These are phyloP conservation scores for Macrocybe sp. DNA, from an alignment of 1,284 basidiomycete genomes.

Conservation along the genomic window DNA sequence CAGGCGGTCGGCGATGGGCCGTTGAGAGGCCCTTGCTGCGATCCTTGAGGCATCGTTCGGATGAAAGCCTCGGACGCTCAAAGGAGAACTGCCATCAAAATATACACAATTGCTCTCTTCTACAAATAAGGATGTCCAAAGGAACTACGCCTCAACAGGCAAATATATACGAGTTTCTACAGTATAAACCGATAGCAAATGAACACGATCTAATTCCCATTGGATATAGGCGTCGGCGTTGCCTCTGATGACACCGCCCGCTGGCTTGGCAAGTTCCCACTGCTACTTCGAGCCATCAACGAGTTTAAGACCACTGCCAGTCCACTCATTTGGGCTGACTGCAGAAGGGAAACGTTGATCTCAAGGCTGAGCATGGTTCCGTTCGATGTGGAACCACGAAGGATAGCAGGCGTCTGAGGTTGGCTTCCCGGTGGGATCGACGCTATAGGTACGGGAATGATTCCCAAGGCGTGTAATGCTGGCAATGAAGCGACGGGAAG, in stretches of 20 bases:
- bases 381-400: slow-evolving; percentile 62
- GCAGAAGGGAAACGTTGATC: slow-evolving; percentile 67
- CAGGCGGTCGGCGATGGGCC: slow-evolving; percentile 38
- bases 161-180: too few relatives aligned
- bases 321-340: slow-evolving; percentile 68
- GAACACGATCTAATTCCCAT: too few relatives aligned
- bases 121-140: too few relatives aligned
- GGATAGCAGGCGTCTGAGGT: slow-evolving; percentile 61
- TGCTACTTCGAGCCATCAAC: slow-evolving; percentile 39
- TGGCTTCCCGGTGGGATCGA: slow-evolving; percentile 51
- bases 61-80: too few relatives aligned
- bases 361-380: slow-evolving; percentile 69
- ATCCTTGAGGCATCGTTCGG: too few relatives aligned
- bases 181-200: too few relatives aligned
- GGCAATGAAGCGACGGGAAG: slow-evolving; percentile 66
- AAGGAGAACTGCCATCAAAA: too few relatives aligned
- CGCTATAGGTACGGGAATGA: slow-evolving; percentile 62
- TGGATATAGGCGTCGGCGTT: not conserved
- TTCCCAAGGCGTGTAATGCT: slow-evolving; percentile 64
- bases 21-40: too few relatives aligned
- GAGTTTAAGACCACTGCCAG: slow-evolving; percentile 66
- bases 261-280: not conserved
- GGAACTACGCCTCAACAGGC: too few relatives aligned
- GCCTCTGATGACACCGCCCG: not conserved
- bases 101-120: too few relatives aligned